Conservation (phyloP, 2,329 filamentous ascomycete species). For the Macrophomina pseudophaseolina region DNA sequence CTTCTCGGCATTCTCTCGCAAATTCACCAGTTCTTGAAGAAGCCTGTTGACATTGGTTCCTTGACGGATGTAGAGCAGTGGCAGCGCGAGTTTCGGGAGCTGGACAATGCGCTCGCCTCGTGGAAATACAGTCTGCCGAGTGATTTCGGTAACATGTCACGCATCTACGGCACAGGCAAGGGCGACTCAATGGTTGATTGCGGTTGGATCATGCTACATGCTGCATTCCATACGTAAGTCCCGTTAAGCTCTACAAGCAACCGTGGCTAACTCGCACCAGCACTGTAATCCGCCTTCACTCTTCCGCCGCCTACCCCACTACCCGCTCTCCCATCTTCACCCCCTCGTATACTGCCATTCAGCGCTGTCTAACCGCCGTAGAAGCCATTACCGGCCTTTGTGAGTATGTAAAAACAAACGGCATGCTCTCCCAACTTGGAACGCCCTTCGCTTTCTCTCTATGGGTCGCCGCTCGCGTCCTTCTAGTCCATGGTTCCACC, state of each 20-base stretch:
- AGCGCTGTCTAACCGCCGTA: slow-evolving; percentile 81
- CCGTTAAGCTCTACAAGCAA: not conserved
- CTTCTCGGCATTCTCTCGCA: slow-evolving; percentile 84
- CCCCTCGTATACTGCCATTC: slow-evolving; percentile 82
- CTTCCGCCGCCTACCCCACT: slow-evolving; percentile 89
- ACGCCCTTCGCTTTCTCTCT: slow-evolving; percentile 91
- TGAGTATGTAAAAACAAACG: slow-evolving; percentile 75
- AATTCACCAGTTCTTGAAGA: slow-evolving; percentile 87
- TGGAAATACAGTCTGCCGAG: slow-evolving; percentile 85
- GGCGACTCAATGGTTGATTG: slow-evolving; percentile 64
- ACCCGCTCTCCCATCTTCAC: slow-evolving; percentile 88
- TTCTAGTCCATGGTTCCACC: slow-evolving; percentile 88
- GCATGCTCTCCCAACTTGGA: slow-evolving; percentile 78
- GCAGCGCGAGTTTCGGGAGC: slow-evolving; percentile 84
- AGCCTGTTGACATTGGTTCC: slow-evolving; percentile 85
- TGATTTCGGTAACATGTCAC: slow-evolving; percentile 84
- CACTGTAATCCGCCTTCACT: slow-evolving; percentile 87
- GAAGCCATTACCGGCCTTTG: slow-evolving; percentile 72
- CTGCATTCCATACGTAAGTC: slow-evolving; percentile 80
- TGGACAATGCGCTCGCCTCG: slow-evolving; percentile 77
- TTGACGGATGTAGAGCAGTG: slow-evolving; percentile 85
- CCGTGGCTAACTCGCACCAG: slow-evolving; percentile 39
- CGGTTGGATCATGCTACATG: slow-evolving; percentile 89
- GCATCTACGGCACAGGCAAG: slow-evolving; percentile 62
- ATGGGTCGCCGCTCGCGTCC: slow-evolving; percentile 86